phyloP scores from a whole-genome alignment of 2,329 filamentous ascomycete genomes.

The Alternaria arbusti region DNA sequence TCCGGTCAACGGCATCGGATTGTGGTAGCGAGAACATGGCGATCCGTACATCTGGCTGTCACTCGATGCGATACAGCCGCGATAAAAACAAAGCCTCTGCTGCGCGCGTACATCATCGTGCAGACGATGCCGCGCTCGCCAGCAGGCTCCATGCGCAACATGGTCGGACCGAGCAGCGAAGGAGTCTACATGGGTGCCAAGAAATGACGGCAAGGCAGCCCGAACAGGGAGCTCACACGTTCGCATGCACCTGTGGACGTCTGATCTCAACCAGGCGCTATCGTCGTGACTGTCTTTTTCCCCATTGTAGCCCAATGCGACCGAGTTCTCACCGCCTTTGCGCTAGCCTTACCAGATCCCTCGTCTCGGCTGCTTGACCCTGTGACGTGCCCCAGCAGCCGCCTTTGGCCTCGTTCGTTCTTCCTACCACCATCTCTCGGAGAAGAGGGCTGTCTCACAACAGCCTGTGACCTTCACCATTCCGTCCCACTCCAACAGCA shows the following conservation, averaged over 20 bases:
- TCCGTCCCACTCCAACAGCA: slow-evolving; percentile 71
- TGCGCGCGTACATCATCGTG: slow-evolving; percentile 16
- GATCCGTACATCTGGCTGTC: not conserved
- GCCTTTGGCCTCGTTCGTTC: slow-evolving; percentile 28
- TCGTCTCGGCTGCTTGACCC: slow-evolving; percentile 30
- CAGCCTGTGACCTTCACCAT: slow-evolving; percentile 79
- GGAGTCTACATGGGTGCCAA: slow-evolving; percentile 2
- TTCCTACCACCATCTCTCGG: slow-evolving; percentile 25
- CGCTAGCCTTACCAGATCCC: slow-evolving; percentile 26
- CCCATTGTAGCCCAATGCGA: slow-evolving; percentile 41
- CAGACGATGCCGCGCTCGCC: slow-evolving; percentile 2
- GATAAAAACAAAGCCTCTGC: not conserved
- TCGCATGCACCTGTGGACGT: slow-evolving; percentile 22
- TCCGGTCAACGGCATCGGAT: not conserved
- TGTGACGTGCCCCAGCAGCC: slow-evolving; percentile 42
- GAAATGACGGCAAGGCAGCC: slow-evolving; percentile 7
- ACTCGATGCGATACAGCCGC: not conserved
- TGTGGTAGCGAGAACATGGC: not conserved
- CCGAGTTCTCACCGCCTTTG: slow-evolving; percentile 39
- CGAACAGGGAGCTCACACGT: slow-evolving; percentile 20
- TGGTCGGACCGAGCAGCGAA: slow-evolving; percentile 13
- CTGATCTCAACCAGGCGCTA: slow-evolving; percentile 34
- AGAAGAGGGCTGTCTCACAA: slow-evolving; percentile 51
- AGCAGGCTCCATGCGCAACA: slow-evolving; percentile 4
- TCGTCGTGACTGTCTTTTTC: slow-evolving; percentile 27